Evolutionary conservation across 352 stramenopile species (phyloP), one percentile per base, ranked within the genome.

Genomic region (Phytopythium mirpurense): DNA sequence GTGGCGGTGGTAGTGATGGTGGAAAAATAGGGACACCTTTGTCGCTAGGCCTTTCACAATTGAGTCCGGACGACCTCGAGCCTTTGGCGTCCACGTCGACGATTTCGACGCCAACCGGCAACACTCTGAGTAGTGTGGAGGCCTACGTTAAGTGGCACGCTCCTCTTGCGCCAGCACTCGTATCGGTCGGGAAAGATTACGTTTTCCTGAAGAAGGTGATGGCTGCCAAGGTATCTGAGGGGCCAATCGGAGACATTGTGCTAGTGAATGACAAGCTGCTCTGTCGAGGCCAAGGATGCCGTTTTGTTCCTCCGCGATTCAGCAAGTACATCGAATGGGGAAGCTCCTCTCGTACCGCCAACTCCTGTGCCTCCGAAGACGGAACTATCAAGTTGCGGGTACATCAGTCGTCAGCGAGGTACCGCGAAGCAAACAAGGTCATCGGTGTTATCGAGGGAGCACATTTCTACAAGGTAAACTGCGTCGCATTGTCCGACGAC

Each of bases 131-230:
- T 36, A 83, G 57, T 23, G 79, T 92, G 14, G 82, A 92, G 47
- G 52, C 74, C 10, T 92, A 76, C 47, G 62, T 90, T 16, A 92
- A 90, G 45, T 92, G 82, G 82, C 75, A 92, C 37, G 83, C 72
- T 0, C 72, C 74, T 29, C 60, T 92, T 18, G 77, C 82, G 0
- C 82, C 82, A 6, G 65, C 82, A 14, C 60, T 92, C 0, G 68
- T 92, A 5, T 73, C 78, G 0, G 86, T 92, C 31, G 79, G 82
- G 5, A 90, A 92, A 34, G 79, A 89, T 27, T 92, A 89, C 16
- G 77, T 88, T 0, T 82, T 87, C 19, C 45, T 92, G 3, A 86
- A 83, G 51, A 90, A 90, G 0, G 26, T 52, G 10, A 24, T 64
- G 15, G 54, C 64, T 4, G 42, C 59, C 0, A 72, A 83, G n/a